A percentile compares a stretch with the other conserved stretches of the same genome.
These are phyloP conservation scores for Reutealis trisperma DNA, from an alignment of 345 rosid species.

Conservation along the genomic window DNA sequence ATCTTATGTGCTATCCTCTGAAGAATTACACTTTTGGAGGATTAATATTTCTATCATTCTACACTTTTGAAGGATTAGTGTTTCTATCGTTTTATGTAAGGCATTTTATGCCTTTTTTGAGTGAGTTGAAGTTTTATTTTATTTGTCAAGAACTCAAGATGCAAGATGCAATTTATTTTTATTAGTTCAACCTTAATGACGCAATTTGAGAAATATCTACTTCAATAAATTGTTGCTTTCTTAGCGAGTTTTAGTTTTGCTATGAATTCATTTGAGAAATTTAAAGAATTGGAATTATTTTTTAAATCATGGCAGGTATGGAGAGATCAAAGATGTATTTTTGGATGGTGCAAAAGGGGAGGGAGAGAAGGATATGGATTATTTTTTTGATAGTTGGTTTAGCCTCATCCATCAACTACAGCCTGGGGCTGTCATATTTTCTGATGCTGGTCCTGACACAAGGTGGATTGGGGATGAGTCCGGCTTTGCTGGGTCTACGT, in stretches of 20 bases:
- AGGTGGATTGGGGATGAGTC: slow-evolving; percentile 87
- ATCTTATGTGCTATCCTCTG: neutral
- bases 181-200: neutral
- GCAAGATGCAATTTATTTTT: neutral
- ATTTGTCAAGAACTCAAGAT: neutral
- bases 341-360: slow-evolving; percentile 89
- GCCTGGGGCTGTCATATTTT: slow-evolving; percentile 71
- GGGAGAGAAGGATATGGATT: slow-evolving; percentile 76
- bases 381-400: slow-evolving; percentile 76
- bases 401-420: slow-evolving; percentile 77
- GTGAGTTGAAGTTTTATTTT: neutral
- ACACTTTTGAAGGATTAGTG: no score
- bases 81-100: neutral
- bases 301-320: slow-evolving; percentile 52
- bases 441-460: slow-evolving; percentile 81
- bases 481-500: slow-evolving; percentile 63
- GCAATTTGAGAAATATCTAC: neutral
- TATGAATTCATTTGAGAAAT: neutral
- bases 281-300: neutral
- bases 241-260: neutral
- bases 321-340: slow-evolving; percentile 75
- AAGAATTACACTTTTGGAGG: neutral
- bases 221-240: neutral
- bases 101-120: neutral
- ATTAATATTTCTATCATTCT: neutral